Base-by-base conservation (phyloP, 2,329 filamentous ascomycete genomes). In the Apiospora malaysiana region DNA sequence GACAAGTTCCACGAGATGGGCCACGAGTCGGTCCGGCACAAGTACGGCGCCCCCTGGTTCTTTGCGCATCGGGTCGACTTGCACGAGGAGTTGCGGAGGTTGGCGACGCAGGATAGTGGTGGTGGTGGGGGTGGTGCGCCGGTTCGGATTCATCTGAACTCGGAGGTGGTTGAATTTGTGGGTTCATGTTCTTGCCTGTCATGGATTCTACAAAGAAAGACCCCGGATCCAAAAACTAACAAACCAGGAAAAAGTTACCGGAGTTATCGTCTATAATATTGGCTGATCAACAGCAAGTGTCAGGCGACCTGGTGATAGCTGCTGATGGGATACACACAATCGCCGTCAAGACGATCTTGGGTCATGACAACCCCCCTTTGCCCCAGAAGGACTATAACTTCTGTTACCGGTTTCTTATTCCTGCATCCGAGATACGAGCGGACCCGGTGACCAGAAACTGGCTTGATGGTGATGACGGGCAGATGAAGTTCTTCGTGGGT, bases 191-290 rank as follows among this genome's bases (percentile, higher is more conserved):
- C 14, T 32, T 32, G 25, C 9, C 14, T 25, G 32, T 32, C 37
- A 27, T 68, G 66, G 66, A 27, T 66, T 45, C 43, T 47, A 14
- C 23, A 43, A 23, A n/a, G 66, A 27, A 23, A 4, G 43, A 37
- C 32, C 23, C 14, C 37, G 21, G 16, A 18, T 12, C 56, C 14
- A 27, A 2, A 4, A 7, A n/a, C 65, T 67, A 32, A 67, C 67
- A 37, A 9, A 25, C 2, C 2, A 14, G 3, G 27, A 1, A 14
- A n/a, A 40, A 69, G 68, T 23, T 69, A 0, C 51, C 51, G 9
- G 49, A 32, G 23, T 25, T 23, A 3, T 45, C 95, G 0, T 93
- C 92, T 72, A 91, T 89, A 21, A 76, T 74, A 0, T 74, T 83
- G 7, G 71, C 70, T 7, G 72, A 75, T n/a, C 82, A 81, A 3